Evolutionary conservation across 2,329 filamentous ascomycete genomes (phyloP), one percentile per base, ranked within the genome.

Genomic region (Fusarium tjaetaba): DNA sequence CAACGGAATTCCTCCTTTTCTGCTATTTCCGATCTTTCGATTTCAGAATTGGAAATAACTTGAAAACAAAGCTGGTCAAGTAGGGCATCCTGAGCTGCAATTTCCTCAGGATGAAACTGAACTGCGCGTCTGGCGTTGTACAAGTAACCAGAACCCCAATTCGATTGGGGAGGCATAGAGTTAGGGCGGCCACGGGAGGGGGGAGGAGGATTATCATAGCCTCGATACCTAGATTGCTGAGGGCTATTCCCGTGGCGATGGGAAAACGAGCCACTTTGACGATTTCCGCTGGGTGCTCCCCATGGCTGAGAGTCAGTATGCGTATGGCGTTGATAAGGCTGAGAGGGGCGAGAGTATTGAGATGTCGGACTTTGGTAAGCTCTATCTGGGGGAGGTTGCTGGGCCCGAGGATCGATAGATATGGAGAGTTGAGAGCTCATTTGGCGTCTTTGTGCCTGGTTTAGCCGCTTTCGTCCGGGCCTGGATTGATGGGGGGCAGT

Each of bases 1-100:
- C 83, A 78, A 55, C 93, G 89, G 74, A 97, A 95, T 0, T 81
- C 79, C 75, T 96, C 92, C 78, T 96, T 97, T 72, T 91, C 87
- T 5, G 86, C 83, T 58, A 92, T 88, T 74, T 96, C 94, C 2
- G 83, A 81, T 2, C 82, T 78, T 42, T 86, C 87, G 70, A 96
- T 94, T 73, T 92, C 90, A 3, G 90, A 88, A 43, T 84, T 85
- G 0, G 87, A 82, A 24, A 94, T 75, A 20, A 81, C 79, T 36
- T 79, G 68, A 49, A 77, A 80, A 67, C 86, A 86, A 5, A 91
- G 80, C 2, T 76, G 76, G 28, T 90, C 87, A 20, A 92, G 83
- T 20, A 87, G 77, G 22, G 79, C 78, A 15, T 83, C 81, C 77
- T 91, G 89, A 4, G 79, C 79, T n/a, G 81, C 79, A 20, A 90